A percentile compares a stretch with the other conserved stretches of the same genome.
Conservation (phyloP, 331 rosid species). For the Rhamnella rubrinervis region DNA sequence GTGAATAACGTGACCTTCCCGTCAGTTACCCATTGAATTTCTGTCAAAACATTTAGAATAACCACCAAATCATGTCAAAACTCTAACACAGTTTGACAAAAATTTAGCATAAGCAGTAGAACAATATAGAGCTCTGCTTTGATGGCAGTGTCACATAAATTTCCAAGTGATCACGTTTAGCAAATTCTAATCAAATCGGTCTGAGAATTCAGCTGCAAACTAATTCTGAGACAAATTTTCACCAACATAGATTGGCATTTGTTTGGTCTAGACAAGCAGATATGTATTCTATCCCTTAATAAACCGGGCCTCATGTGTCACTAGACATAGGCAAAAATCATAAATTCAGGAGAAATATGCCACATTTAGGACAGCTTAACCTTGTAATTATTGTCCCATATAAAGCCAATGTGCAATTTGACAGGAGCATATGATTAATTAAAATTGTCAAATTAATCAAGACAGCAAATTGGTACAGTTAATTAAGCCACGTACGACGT, state of each 20-base stretch:
- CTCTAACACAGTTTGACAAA: too few relatives aligned
- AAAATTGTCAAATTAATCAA: background rate
- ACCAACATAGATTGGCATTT: background rate
- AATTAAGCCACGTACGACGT: background rate
- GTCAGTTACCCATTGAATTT: constrained; percentile 83
- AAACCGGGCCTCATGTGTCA: background rate
- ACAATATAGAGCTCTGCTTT: too few relatives aligned
- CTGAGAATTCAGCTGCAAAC: background rate
- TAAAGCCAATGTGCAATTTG: background rate
- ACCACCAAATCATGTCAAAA: background rate
- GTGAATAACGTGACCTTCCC: constrained; percentile 88
- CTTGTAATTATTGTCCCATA: background rate
- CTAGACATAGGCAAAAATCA: background rate
- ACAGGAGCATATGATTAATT: background rate
- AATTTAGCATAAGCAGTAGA: too few relatives aligned
- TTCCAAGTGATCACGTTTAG: too few relatives aligned
- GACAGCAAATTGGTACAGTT: background rate
- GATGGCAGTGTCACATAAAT: too few relatives aligned
- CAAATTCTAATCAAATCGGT: too few relatives aligned
- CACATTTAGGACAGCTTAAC: background rate
- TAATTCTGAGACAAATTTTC: background rate
- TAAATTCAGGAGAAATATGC: background rate
- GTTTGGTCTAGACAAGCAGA: too few relatives aligned
- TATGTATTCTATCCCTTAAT: background rate
- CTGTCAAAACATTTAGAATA: constrained; percentile 43